These are phyloP conservation scores for Ophiostoma sp. DNA, from an alignment of 2,329 filamentous ascomycete species.

Conservation along the genomic window DNA sequence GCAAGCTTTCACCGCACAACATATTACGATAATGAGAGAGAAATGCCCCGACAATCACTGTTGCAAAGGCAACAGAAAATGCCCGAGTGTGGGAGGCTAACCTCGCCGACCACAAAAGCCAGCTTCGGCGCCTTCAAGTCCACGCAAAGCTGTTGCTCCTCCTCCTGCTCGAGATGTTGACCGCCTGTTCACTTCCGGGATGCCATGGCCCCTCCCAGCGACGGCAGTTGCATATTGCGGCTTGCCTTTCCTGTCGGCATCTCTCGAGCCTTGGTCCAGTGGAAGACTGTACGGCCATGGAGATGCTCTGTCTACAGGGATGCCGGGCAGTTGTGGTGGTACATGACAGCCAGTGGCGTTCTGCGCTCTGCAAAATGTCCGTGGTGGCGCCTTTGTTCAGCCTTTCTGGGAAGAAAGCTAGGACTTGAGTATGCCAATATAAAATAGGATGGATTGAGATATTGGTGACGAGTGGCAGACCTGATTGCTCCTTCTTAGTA, in stretches of 20 bases:
- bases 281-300: not conserved
- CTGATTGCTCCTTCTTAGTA: too few species aligned
- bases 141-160: not conserved
- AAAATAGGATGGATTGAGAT: too few species aligned
- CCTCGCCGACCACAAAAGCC: slow-evolving; percentile 7
- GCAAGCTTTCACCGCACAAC: not conserved
- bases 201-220: not conserved
- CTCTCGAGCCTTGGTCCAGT: not conserved
- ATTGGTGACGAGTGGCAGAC: too few species aligned
- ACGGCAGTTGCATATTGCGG: not conserved
- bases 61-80: not conserved
- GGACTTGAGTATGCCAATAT: too few species aligned
- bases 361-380: not conserved
- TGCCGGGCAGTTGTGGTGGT: not conserved
- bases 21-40: not conserved
- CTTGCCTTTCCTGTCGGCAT: not conserved
- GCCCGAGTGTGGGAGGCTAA: slow-evolving; percentile 21
- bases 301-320: not conserved
- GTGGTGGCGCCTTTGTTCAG: not conserved
- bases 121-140: slow-evolving; percentile 10
- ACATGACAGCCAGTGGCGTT: not conserved
- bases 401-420: too few species aligned
- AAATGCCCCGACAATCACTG: not conserved
- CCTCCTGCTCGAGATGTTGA: not conserved
- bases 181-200: not conserved